phyloP scores from a whole-genome alignment of 2,329 filamentous ascomycete species.

The Apiospora saccharicola region DNA sequence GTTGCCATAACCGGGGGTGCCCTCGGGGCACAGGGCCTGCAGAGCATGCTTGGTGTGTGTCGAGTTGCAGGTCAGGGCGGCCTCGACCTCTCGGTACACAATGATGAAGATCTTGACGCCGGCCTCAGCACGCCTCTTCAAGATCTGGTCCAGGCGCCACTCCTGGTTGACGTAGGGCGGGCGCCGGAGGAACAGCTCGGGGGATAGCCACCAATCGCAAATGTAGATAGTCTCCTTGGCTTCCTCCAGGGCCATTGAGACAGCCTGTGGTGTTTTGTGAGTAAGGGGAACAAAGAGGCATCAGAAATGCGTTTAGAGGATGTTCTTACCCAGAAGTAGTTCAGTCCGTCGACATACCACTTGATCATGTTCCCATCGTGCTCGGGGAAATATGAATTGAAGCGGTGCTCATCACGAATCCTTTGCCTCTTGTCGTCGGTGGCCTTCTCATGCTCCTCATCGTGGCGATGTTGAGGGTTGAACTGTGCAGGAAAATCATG shows the following conservation, averaged over 20 bases:
- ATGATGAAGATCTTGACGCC: constrained; percentile 95
- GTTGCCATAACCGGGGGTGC: constrained; percentile 83
- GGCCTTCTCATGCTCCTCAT: constrained; percentile 86
- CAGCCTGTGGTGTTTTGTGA: constrained; percentile 56
- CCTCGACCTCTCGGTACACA: constrained; percentile 88
- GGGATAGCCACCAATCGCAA: constrained; percentile 95
- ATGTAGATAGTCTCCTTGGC: constrained; percentile 96
- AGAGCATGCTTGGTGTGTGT: constrained; percentile 90
- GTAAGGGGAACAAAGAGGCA: constrained; percentile 26
- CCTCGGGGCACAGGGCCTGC: constrained; percentile 80
- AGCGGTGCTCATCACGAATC: constrained; percentile 79
- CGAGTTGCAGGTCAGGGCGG: constrained; percentile 89
- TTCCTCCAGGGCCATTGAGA: constrained; percentile 86
- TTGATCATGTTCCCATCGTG: constrained; percentile 86
- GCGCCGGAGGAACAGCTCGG: constrained; percentile 83
- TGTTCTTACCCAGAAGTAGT: constrained; percentile 81
- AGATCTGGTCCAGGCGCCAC: constrained; percentile 83
- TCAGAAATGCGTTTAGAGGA: neutral
- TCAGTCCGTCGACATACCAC: constrained; percentile 95
- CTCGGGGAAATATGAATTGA: constrained; percentile 89
- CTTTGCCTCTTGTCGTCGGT: constrained; percentile 82
- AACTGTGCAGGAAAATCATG: constrained; percentile 53
- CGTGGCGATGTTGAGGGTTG: constrained; percentile 90
- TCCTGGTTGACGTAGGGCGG: constrained; percentile 84
- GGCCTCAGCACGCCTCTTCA: constrained; percentile 88